Evolutionary conservation across 2,329 filamentous ascomycete genomes (phyloP).

Genomic region (Neobulgaria alba): DNA sequence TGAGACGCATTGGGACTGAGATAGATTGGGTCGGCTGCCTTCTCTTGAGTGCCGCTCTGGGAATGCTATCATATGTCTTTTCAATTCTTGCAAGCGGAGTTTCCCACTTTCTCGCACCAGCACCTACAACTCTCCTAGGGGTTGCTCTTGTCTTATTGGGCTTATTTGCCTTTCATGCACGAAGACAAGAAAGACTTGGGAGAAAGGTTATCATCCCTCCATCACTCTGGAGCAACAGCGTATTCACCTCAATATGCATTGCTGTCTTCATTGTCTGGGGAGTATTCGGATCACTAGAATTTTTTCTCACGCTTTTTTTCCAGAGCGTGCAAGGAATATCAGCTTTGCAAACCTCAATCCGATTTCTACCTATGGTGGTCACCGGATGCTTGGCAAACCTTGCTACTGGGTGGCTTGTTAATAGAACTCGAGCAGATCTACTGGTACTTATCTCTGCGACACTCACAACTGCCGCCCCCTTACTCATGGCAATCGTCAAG

Average conservation of each 20-base stretch:
- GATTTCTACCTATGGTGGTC: conserved; percentile 34
- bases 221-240: conserved; percentile 27
- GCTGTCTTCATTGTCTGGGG: conserved; percentile 29
- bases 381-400: conserved; percentile 35
- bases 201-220: conserved; percentile 30
- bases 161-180: conserved; percentile 23
- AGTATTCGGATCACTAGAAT: conserved; percentile 25
- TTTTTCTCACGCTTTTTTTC: conserved; percentile 24
- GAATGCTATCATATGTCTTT: conserved; percentile 40
- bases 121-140: conserved; percentile 25
- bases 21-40: conserved; percentile 46
- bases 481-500: conserved; percentile 39
- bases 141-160: conserved; percentile 25
- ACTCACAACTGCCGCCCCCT: conserved; percentile 30
- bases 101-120: conserved; percentile 10
- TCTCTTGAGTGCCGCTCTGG: conserved; percentile 38
- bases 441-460: conserved; percentile 32
- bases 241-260: conserved; percentile 28
- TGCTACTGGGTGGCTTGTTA: conserved; percentile 37
- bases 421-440: conserved; percentile 35
- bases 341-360: conserved; percentile 25
- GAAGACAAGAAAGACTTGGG: conserved; percentile 20
- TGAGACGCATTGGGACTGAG: conserved; percentile 24
- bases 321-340: conserved; percentile 16
- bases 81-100: conserved; percentile 13